Evolutionary conservation across 1,284 basidiomycete genomes (phyloP), one percentile per base, ranked within the genome.

Genomic region (Chiua sp.): DNA sequence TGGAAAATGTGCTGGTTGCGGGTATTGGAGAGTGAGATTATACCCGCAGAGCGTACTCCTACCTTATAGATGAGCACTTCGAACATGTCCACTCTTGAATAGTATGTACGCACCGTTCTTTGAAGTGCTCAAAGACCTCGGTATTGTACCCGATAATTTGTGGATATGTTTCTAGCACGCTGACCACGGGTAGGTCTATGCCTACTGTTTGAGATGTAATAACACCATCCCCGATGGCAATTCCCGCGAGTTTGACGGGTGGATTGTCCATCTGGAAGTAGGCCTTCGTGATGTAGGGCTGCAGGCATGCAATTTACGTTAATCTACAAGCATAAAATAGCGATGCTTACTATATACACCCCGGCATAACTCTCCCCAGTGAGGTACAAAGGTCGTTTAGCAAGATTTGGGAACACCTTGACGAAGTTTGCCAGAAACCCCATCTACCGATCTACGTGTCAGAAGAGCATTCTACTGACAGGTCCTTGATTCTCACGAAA

Each of bases 331-430:
- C 26, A 35, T 0, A 13, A 49, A 28, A 20, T n/a, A 1, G 22
- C 30, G 30, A 55, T 2, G 70, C 82, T 64, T 66, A 85, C 86
- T 50, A 89, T 87, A 66, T 82, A 90, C 56, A 76, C 80, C 46
- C 88, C 87, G 28, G 88, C 83, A 71, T 89, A 90, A 67, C 84
- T 87, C 69, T 90, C 88, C 1, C 88, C 89, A 1, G 82, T 85
- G n/a, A 91, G 68, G 67, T 85, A 72, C 48, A 90, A 76, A 7
- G 88, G 88, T 32, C 88, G 82, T 7, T 73, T 82, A 6, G 82
- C 82, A 22, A 90, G 77, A 61, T 77, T 79, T 0, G 88, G 88
- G 67, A 90, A 91, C 11, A 89, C 82, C 63, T 86, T 84, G 62
- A 88, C 84, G 7, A 89, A 75, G 66, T 90, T 90, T 23, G 69